phyloP scores from a whole-genome alignment of 768 basidiomycete species.

The Holtermannia corniformis region DNA sequence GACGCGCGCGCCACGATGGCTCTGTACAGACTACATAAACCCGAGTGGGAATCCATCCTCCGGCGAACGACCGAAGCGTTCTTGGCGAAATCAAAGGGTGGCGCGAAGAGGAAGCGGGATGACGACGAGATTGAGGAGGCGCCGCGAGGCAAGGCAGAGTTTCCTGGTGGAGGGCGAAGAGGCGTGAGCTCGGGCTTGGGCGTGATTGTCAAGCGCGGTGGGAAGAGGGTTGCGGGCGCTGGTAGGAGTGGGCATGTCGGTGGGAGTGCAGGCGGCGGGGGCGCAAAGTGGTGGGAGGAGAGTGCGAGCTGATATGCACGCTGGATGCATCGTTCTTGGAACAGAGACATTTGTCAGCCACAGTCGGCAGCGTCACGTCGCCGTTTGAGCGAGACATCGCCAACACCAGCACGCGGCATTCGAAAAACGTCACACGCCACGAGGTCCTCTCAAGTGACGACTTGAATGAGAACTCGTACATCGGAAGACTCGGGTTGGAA shows the following conservation, averaged over 20 bases:
- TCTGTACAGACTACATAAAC: constrained; percentile 70
- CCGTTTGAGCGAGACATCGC: no score
- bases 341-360: no score
- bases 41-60: constrained; percentile 64
- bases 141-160: constrained; percentile 14
- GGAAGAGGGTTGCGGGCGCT: constrained; percentile 11
- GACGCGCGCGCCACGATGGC: constrained; percentile 96
- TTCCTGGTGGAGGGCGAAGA: constrained; percentile 53
- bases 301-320: constrained; percentile 8
- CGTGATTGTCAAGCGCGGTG: constrained; percentile 15
- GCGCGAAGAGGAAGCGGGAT: constrained; percentile 9
- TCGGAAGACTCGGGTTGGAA: no score
- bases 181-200: constrained; percentile 48
- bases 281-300: constrained; percentile 29
- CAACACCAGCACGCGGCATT: no score
- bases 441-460: no score
- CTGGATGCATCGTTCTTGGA: no score
- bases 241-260: constrained; percentile 8
- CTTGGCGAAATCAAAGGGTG: constrained; percentile 17
- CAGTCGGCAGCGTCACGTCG: no score
- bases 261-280: constrained; percentile 7
- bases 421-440: no score
- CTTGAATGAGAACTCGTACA: no score
- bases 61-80: constrained; percentile 31
- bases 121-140: constrained; percentile 8